Conservation (phyloP, 2,329 filamentous ascomycete species). For the Sporothrix inflata region DNA sequence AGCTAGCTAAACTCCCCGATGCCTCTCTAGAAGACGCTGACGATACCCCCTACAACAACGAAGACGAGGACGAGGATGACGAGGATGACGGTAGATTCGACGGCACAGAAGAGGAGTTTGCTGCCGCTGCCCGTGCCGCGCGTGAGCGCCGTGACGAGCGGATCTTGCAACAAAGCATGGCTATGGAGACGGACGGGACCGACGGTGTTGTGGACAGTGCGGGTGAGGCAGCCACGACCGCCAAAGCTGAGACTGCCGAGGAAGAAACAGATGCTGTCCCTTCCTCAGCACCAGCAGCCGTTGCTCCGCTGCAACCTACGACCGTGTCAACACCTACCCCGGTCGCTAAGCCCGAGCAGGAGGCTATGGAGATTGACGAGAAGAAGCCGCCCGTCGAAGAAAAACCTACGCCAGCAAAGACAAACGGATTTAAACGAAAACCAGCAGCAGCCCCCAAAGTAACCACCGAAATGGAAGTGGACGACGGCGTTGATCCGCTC, state of each 20-base stretch:
- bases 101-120: conserved; percentile 83
- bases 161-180: conserved; percentile 54
- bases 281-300: conserved; percentile 28
- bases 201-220: conserved; percentile 9
- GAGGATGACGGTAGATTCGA: conserved; percentile 77
- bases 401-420: conserved; percentile 3
- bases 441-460: neutral
- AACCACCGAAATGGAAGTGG: conserved; percentile 65
- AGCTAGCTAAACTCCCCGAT: conserved; percentile 86
- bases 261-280: conserved; percentile 32
- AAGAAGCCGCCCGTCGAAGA: neutral
- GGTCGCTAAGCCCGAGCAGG: conserved; percentile 35
- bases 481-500: conserved; percentile 82
- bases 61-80: conserved; percentile 65
- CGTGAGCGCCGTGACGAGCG: conserved; percentile 81
- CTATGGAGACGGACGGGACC: conserved; percentile 48
- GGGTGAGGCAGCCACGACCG: conserved; percentile 32
- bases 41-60: conserved; percentile 62
- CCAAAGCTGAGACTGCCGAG: conserved; percentile 31
- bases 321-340: conserved; percentile 32
- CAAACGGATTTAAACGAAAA: neutral
- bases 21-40: conserved; percentile 68
- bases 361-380: conserved; percentile 61
- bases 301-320: conserved; percentile 21
- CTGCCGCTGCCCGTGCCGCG: conserved; percentile 80